phyloP scores from a whole-genome alignment of 1,284 basidiomycete species.

The Pterulicium gracile region DNA sequence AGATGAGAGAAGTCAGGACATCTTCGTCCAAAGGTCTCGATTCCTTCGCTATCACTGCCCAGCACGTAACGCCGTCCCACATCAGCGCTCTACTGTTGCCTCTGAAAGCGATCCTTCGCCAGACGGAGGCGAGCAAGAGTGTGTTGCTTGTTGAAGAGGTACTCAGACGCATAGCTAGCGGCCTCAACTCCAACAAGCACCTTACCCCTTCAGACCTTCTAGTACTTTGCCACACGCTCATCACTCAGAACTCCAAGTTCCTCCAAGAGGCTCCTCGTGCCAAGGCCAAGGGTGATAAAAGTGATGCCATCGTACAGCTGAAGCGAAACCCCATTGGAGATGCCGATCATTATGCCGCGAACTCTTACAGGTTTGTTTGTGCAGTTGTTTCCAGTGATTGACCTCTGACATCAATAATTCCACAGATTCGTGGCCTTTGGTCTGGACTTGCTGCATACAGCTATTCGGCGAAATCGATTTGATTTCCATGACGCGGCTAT shows the following conservation, averaged over 20 bases:
- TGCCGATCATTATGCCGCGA: conserved; percentile 69
- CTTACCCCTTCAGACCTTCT: conserved; percentile 68
- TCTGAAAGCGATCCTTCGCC: conserved; percentile 77
- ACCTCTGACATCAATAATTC: too few relatives aligned
- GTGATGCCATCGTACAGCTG: conserved; percentile 66
- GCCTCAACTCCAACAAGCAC: conserved; percentile 77
- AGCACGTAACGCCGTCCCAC: conserved; percentile 62
- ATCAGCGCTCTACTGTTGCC: conserved; percentile 76
- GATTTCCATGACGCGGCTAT: conserved; percentile 70
- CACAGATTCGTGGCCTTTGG: conserved; percentile 87
- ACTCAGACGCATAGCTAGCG: conserved; percentile 72
- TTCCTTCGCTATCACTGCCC: conserved; percentile 75
- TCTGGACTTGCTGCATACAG: conserved; percentile 85
- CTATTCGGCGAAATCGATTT: conserved; percentile 79
- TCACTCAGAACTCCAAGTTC: conserved; percentile 86
- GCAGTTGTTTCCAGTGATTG: conserved; percentile 6
- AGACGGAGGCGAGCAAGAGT: conserved; percentile 75
- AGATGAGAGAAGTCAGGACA: conserved; percentile 81
- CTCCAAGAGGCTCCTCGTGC: conserved; percentile 41
- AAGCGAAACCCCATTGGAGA: conserved; percentile 55
- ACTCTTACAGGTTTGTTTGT: conserved; percentile 62
- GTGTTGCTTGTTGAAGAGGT: conserved; percentile 87
- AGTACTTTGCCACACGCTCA: conserved; percentile 80
- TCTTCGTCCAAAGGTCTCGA: conserved; percentile 77
- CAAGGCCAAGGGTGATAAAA: conserved; percentile 27